Evolutionary conservation across 2,329 filamentous ascomycete genomes (phyloP), one percentile per base, ranked within the genome.

Genomic region (Harringtonia aguacate): DNA sequence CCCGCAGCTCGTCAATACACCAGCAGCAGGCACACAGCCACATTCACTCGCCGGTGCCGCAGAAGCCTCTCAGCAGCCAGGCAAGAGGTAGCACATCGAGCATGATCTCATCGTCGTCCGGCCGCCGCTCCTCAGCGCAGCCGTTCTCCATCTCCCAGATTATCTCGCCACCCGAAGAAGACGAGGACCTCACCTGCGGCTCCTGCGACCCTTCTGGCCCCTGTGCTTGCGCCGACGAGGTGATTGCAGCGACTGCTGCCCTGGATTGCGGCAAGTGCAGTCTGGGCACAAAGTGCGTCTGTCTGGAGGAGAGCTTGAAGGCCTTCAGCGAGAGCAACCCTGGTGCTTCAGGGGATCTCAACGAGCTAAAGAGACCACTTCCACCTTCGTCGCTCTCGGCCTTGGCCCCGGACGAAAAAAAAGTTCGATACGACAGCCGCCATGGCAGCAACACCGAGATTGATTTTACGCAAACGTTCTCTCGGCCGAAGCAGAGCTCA

Each of bases 381-480:
- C 50, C 53, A 3, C 58, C 62, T 4, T 58, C 60, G 3, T 75
- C 73, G 2, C 67, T 67, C 2, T 64, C 67, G 2, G 59, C 57
- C 4, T 46, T 58, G 15, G 59, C 54, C 0, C 66, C 69, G 0
- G 61, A 64, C 2, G 75, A 75, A 50, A 84, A 84, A 58, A 72
- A 75, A 29, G 69, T 69, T 35, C 72, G 72, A 18, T 60, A 70
- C 34, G 17, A 27, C 18, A 28, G 33, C 13, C 44, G 34, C 24
- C 18, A 12, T 3, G 27, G 36, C 18, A 31, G 34, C 14, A 60
- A 66, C 43, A 72, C 79, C 50, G 85, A 88, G 62, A 81, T 81
- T 37, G 84, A 89, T 58, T 88, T 88, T 53, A 87, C 84, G 7
- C 63, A 73, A 48, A 72, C 77, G 52, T 84, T 84, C 56, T 66